A percentile compares a stretch with the other conserved stretches of the same genome.
Conservation (phyloP, 805 yeast species). For the Pichia phayaonensis region DNA sequence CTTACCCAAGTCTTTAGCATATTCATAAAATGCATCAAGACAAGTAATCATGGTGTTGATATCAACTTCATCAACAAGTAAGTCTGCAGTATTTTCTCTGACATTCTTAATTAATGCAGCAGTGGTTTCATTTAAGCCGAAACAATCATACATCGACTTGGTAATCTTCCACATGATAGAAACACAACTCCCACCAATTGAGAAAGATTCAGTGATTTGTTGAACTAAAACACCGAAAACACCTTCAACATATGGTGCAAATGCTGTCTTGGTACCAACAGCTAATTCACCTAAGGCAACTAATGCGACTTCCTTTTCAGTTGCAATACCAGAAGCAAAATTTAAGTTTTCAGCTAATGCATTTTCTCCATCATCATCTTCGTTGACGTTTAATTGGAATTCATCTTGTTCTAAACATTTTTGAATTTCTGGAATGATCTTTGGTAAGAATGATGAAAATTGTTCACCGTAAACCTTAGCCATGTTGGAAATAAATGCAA, state of each 20-base stretch:
- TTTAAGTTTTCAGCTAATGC: slow-evolving; percentile 66
- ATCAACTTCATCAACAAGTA: slow-evolving; percentile 76
- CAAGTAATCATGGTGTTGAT: slow-evolving; percentile 71
- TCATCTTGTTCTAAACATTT: slow-evolving; percentile 83
- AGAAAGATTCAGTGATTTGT: slow-evolving; percentile 80
- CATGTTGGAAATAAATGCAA: slow-evolving; percentile 85
- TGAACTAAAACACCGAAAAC: slow-evolving; percentile 56
- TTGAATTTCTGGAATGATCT: slow-evolving; percentile 76
- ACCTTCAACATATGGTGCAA: slow-evolving; percentile 68
- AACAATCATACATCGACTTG: slow-evolving; percentile 54
- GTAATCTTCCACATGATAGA: slow-evolving; percentile 77
- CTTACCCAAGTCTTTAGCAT: slow-evolving; percentile 65
- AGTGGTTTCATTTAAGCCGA: slow-evolving; percentile 44
- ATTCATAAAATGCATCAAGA: slow-evolving; percentile 65
- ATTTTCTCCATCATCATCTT: slow-evolving; percentile 49
- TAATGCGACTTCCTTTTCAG: slow-evolving; percentile 93
- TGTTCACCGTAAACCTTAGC: slow-evolving; percentile 92
- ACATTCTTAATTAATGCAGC: slow-evolving; percentile 56
- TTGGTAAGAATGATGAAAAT: slow-evolving; percentile 77
- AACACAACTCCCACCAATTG: slow-evolving; percentile 83
- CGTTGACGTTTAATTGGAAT: slow-evolving; percentile 48
- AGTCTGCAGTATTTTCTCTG: slow-evolving; percentile 54
- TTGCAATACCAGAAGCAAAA: slow-evolving; percentile 90
- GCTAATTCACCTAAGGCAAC: slow-evolving; percentile 87
- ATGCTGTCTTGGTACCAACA: slow-evolving; percentile 72